These are phyloP conservation scores for Raphidocelis subcapitata DNA, from an alignment of 139 green algal genomes.

Conservation along the genomic window DNA sequence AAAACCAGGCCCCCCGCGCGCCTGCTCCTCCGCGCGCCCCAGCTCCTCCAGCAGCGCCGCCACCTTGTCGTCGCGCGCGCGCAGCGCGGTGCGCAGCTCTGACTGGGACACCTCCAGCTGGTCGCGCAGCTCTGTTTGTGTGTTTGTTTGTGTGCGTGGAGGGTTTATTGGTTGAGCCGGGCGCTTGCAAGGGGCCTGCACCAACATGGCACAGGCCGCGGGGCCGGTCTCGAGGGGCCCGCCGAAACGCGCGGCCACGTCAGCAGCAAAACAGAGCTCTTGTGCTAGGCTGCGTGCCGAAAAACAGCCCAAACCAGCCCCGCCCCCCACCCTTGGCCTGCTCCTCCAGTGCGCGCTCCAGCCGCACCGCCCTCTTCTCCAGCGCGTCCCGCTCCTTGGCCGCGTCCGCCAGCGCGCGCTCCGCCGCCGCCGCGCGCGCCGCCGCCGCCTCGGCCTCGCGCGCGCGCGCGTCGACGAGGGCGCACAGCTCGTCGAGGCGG, in stretches of 20 bases:
- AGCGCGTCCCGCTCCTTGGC: conserved; percentile 66
- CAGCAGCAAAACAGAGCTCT: too few relatives aligned
- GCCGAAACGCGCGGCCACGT: too few relatives aligned
- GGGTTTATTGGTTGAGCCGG: too few relatives aligned
- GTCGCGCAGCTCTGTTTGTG: conserved; percentile 30
- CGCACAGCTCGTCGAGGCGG: conserved; percentile 37
- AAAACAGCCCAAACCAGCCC: too few relatives aligned
- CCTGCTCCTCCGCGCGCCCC: conserved; percentile 3
- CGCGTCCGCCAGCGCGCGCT: conserved; percentile 12
- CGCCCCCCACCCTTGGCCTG: too few relatives aligned
- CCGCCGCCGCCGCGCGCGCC: conserved; percentile 2
- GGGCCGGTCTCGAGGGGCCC: too few relatives aligned
- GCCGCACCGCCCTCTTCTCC: conserved; percentile 81
- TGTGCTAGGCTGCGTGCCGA: too few relatives aligned
- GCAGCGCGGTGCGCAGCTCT: conserved; percentile 52
- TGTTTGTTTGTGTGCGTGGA: too few relatives aligned
- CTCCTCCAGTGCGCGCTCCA: conserved; percentile 66
- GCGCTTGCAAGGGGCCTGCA: too few relatives aligned
- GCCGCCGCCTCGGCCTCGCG: conserved; percentile 47
- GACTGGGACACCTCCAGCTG: conserved; percentile 47
- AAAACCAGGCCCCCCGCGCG: too few relatives aligned
- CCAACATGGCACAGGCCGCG: too few relatives aligned
- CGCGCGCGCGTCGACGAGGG: conserved; percentile 37
- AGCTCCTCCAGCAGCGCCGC: conserved; percentile 72
- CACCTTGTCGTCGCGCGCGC: conserved; percentile 75